Percentiles rank a stretch among this genome's conserved stretches.
Evolutionary conservation across 208 protist genomes (phyloP).

Genomic region (Wallacemonas sp.): DNA sequence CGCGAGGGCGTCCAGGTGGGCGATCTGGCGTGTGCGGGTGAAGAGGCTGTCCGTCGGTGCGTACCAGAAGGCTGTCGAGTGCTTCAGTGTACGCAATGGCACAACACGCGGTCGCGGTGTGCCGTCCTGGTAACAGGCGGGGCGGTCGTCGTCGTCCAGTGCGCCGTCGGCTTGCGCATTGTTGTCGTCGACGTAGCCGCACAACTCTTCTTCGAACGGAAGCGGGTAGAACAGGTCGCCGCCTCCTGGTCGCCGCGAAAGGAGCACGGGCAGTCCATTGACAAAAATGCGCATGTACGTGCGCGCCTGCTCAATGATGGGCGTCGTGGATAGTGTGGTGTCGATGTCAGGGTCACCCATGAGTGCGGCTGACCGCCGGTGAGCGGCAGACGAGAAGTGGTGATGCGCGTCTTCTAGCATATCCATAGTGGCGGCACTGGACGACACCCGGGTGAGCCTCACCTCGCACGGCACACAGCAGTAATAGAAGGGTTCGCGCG

Average conservation of each 20-base stretch:
- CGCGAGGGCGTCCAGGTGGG: neutral
- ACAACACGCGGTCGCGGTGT: neutral
- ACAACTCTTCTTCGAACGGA: conserved; percentile 52
- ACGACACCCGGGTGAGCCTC: conserved; percentile 45
- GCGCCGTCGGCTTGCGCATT: neutral
- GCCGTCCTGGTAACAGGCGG: neutral
- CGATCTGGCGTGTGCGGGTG: conserved; percentile 2
- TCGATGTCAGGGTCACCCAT: conserved; percentile 78
- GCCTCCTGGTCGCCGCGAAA: conserved; percentile 70
- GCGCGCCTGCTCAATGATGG: conserved; percentile 23
- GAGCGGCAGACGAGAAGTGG: conserved; percentile 74
- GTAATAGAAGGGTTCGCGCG: conserved; percentile 78
- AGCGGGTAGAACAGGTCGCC: conserved; percentile 87
- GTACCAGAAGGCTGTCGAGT: conserved; percentile 1
- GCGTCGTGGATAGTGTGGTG: conserved; percentile 41
- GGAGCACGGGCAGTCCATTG: conserved; percentile 73
- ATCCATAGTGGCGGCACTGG: conserved; percentile 25
- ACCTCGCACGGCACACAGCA: conserved; percentile 82
- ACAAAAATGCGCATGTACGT: conserved; percentile 69
- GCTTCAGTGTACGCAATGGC: neutral
- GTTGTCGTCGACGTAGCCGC: neutral
- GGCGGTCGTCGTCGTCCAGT: neutral
- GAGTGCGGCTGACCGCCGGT: conserved; percentile 66
- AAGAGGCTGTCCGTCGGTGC: neutral
- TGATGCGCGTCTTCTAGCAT: conserved; percentile 85